Evolutionary conservation across 495 filamentous ascomycete species (phyloP).

Genomic region (Aspergillus bridgeri): DNA sequence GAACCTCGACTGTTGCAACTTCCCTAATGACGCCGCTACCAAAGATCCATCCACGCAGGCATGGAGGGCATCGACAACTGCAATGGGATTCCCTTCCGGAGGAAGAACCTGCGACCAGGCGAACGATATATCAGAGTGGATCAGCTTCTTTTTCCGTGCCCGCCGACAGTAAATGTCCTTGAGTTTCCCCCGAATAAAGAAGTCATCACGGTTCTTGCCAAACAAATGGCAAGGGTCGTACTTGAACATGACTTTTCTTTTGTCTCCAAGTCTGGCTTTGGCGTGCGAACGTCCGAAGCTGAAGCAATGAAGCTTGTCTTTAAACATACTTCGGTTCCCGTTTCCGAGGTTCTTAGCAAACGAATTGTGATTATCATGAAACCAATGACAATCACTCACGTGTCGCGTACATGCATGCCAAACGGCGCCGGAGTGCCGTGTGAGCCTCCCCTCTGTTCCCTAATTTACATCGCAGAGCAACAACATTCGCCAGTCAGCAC

Average conservation of each 20-base stretch:
- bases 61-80: too few relatives aligned
- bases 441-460: too few relatives aligned
- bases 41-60: too few relatives aligned
- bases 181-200: conserved; percentile 17
- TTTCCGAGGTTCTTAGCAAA: conserved; percentile 24
- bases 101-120: conserved; percentile 12
- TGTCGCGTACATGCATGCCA: too few relatives aligned
- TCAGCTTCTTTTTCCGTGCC: conserved; percentile 17
- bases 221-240: conserved; percentile 20
- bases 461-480: too few relatives aligned
- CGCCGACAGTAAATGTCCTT: conserved; percentile 12
- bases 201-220: conserved; percentile 20
- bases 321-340: conserved; percentile 23
- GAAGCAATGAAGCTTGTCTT: conserved; percentile 31
- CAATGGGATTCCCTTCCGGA: background rate
- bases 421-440: too few relatives aligned
- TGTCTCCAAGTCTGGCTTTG: conserved; percentile 21
- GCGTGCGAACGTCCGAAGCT: conserved; percentile 24
- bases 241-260: conserved; percentile 23
- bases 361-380: too few relatives aligned
- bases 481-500: too few relatives aligned
- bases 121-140: conserved; percentile 20
- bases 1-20: too few relatives aligned
- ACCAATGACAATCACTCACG: too few relatives aligned
- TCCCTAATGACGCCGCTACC: too few relatives aligned